Percentiles rank a stretch among this genome's conserved stretches.
These are phyloP conservation scores for Picea glauca DNA, from an alignment of 75 land plant species.

Conservation along the genomic window DNA sequence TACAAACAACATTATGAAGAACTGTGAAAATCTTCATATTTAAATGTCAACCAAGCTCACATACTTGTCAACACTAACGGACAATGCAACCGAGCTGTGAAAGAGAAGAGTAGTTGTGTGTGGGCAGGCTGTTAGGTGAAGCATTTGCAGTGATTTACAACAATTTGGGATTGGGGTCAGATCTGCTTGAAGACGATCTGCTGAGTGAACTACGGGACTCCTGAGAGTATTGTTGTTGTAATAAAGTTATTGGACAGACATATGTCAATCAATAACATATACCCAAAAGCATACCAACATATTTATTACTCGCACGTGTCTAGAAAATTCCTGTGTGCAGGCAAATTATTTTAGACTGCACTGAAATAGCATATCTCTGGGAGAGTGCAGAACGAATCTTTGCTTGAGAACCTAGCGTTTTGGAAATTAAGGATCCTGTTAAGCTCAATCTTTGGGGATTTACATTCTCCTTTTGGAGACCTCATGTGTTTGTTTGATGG, in stretches of 20 bases:
- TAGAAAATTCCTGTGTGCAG: constrained; percentile 94
- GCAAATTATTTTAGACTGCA: constrained; percentile 92
- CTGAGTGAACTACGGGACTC: constrained; percentile 53
- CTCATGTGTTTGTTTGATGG: constrained; percentile 24
- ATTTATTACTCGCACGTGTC: constrained; percentile 93
- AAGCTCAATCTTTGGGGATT: constrained; percentile 31
- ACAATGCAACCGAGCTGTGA: too few relatives aligned
- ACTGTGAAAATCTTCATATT: too few relatives aligned
- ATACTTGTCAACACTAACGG: too few relatives aligned
- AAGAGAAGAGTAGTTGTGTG: too few relatives aligned
- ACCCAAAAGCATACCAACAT: constrained; percentile 57
- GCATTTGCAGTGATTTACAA: too few relatives aligned
- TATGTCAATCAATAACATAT: constrained; percentile 32
- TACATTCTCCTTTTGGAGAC: constrained; percentile 29
- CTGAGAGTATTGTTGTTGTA: constrained; percentile 41
- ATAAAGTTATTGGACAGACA: constrained; percentile 40
- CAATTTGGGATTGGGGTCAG: neutral
- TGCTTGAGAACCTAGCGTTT: constrained; percentile 60
- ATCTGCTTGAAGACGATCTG: constrained; percentile 52
- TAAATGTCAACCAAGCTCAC: too few relatives aligned
- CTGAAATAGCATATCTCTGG: constrained; percentile 92
- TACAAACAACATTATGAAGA: too few relatives aligned
- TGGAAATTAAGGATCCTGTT: constrained; percentile 15
- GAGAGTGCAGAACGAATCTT: constrained; percentile 84
- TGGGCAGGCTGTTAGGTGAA: too few relatives aligned